These are phyloP conservation scores for Saccharum hybrid DNA, from an alignment of 202 grass and related monocot species.

Conservation along the genomic window DNA sequence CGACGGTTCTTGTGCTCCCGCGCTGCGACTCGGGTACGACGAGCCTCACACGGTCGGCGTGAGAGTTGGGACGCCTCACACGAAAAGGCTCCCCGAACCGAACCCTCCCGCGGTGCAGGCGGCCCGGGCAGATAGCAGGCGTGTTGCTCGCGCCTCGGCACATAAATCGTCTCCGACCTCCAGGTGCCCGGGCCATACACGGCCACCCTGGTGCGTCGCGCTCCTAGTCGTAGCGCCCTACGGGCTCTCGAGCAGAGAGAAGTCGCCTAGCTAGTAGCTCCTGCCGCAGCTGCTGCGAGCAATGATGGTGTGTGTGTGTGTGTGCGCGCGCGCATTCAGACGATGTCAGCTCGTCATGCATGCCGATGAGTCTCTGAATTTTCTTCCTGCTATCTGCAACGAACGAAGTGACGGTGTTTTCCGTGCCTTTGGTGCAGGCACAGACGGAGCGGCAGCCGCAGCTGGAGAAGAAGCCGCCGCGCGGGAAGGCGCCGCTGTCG, in stretches of 20 bases:
- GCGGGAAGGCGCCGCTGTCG: conserved; percentile 54
- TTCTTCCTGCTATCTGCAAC: background rate
- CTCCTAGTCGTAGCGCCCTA: background rate
- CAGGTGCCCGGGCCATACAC: too few species aligned
- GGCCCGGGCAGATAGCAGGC: too few species aligned
- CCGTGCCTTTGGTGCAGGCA: conserved; percentile 43
- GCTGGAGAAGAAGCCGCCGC: conserved; percentile 74
- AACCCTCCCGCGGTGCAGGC: too few species aligned
- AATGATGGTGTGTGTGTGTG: conserved; percentile 60
- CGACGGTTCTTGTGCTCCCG: background rate
- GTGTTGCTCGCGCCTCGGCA: too few species aligned
- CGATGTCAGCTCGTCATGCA: background rate
- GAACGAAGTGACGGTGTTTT: background rate
- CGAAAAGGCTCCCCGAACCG: too few species aligned
- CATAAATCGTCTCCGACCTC: too few species aligned
- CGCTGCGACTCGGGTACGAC: background rate
- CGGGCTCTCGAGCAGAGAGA: background rate
- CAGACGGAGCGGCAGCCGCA: conserved; percentile 65
- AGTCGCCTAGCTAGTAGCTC: background rate
- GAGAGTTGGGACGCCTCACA: conserved; percentile 28
- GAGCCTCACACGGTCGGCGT: conserved; percentile 68
- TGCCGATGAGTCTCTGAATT: background rate
- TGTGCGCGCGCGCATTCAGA: background rate
- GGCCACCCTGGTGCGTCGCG: background rate
- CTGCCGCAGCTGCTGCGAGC: background rate